phyloP scores from a whole-genome alignment of 2,329 filamentous ascomycete species.

The Mycocentrospora acerina region DNA sequence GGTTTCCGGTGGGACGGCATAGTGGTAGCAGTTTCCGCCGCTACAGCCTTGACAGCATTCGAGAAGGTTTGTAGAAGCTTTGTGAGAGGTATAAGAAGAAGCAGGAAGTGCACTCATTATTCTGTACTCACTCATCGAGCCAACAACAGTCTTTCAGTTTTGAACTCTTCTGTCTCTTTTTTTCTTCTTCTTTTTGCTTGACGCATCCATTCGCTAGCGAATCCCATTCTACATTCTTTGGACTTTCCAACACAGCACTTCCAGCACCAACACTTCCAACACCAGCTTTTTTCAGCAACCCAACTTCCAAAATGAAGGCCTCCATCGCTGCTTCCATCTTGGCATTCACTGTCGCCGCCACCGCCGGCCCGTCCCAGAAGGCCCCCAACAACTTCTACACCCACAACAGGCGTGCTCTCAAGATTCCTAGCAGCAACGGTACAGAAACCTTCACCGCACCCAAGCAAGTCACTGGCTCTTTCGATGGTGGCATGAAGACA shows the following conservation, averaged over 20 bases:
- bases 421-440: slow-evolving; percentile 23
- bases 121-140: slow-evolving; percentile 18
- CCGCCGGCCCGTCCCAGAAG: slow-evolving; percentile 19
- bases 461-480: slow-evolving; percentile 18
- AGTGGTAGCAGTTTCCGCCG: slow-evolving; percentile 3
- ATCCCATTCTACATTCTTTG: slow-evolving; percentile 14
- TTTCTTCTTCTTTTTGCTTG: slow-evolving; percentile 19
- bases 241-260: slow-evolving; percentile 3
- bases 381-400: slow-evolving; percentile 17
- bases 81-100: slow-evolving; percentile 14
- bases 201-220: slow-evolving; percentile 23
- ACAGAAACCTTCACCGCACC: slow-evolving; percentile 18
- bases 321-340: slow-evolving; percentile 22
- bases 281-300: slow-evolving; percentile 2
- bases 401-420: slow-evolving; percentile 20
- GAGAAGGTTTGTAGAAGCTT: slow-evolving; percentile 2
- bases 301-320: slow-evolving; percentile 25
- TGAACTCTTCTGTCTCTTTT: slow-evolving; percentile 6
- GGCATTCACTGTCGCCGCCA: slow-evolving; percentile 19
- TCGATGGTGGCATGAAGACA: slow-evolving; percentile 26
- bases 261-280: slow-evolving; percentile 2
- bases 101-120: slow-evolving; percentile 3
- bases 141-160: slow-evolving; percentile 18
- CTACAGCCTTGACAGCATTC: slow-evolving; percentile 5
- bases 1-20: slow-evolving; percentile 3